Conservation (phyloP, 331 rosid genomes). For the Malus hybrid region DNA sequence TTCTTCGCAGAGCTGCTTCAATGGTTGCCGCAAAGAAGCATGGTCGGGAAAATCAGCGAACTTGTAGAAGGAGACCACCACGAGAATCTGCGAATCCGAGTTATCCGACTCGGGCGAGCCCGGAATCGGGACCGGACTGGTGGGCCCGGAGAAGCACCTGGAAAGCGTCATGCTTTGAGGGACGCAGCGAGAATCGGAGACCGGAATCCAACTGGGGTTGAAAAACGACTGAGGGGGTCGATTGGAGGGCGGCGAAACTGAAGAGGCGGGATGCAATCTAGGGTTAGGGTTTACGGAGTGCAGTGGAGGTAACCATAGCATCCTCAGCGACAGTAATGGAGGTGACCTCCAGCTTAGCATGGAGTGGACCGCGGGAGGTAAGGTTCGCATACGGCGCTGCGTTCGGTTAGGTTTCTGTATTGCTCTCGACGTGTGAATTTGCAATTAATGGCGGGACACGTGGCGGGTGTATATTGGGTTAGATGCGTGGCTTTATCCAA, state of each 20-base stretch:
- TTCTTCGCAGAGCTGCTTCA: slow-evolving; percentile 74
- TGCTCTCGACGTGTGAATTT: neutral
- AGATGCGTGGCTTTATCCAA: neutral
- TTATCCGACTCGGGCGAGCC: slow-evolving; percentile 24
- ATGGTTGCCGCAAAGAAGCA: slow-evolving; percentile 53
- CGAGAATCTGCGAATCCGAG: slow-evolving; percentile 27
- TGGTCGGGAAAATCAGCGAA: slow-evolving; percentile 20
- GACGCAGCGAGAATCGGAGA: neutral
- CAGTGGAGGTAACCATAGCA: slow-evolving; percentile 24
- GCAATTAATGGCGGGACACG: neutral
- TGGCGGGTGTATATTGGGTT: neutral
- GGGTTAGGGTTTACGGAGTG: slow-evolving; percentile 22
- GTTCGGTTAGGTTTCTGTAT: neutral
- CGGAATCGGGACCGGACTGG: neutral
- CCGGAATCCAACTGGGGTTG: neutral
- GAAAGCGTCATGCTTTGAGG: slow-evolving; percentile 49
- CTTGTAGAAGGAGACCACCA: slow-evolving; percentile 89
- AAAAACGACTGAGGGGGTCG: slow-evolving; percentile 4
- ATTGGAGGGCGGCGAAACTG: slow-evolving; percentile 9
- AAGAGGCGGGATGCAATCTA: neutral
- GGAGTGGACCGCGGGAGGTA: neutral
- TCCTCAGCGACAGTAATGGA: slow-evolving; percentile 27
- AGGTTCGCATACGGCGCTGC: neutral
- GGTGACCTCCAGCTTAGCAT: slow-evolving; percentile 35
- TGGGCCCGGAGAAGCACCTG: slow-evolving; percentile 24